A percentile compares a stretch with the other conserved stretches of the same genome.
Evolutionary conservation across 176 grass and related monocot species (phyloP).

Genomic region (Raddia guianensis): DNA sequence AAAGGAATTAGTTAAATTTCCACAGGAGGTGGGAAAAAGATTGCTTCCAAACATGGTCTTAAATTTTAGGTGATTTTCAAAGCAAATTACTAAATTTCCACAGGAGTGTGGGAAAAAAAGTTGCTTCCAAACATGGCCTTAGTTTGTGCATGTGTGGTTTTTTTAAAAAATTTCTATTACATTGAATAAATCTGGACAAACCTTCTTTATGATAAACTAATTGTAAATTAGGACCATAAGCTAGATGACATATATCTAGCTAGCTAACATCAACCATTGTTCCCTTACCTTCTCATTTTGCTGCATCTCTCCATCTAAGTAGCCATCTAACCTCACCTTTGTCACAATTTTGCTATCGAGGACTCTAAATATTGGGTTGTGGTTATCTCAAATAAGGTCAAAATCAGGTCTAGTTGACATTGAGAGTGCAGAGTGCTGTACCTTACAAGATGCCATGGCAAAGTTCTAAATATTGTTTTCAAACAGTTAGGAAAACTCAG

Average conservation of each 20-base stretch:
- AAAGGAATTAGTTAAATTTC: too few species aligned
- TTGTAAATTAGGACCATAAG: too few species aligned
- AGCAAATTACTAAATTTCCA: too few species aligned
- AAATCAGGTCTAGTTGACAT: background rate
- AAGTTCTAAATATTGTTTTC: background rate
- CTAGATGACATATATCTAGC: background rate
- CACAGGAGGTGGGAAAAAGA: too few species aligned
- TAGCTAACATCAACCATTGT: background rate
- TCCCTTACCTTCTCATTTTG: background rate
- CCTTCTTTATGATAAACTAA: background rate
- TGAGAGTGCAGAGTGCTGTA: background rate
- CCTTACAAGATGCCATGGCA: too few species aligned
- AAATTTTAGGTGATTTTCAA: too few species aligned
- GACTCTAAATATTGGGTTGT: background rate
- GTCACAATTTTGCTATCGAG: conserved; percentile 5
- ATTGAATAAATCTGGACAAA: conserved; percentile 4
- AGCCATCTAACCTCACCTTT: background rate
- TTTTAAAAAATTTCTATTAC: background rate
- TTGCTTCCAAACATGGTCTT: too few species aligned
- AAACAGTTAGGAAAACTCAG: background rate
- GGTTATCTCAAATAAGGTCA: background rate
- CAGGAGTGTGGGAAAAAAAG: too few species aligned
- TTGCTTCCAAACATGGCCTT: too few species aligned
- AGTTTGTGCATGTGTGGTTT: background rate
- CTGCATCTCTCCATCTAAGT: background rate